Evolutionary conservation across 148 eudicot genomes (phyloP).

Genomic region (Dysphania ambrosioides): DNA sequence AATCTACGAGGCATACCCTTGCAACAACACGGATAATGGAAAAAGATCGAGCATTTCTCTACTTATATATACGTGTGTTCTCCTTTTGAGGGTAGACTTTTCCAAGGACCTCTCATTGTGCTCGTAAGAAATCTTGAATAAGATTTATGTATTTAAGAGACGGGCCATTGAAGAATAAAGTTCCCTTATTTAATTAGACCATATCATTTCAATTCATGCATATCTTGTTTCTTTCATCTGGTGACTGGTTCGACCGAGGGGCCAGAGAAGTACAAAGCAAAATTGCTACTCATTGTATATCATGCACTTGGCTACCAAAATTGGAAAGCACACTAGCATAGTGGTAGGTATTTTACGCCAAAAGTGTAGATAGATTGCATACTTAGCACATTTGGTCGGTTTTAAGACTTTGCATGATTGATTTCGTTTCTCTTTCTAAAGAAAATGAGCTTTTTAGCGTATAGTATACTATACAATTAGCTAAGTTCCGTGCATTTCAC

Average conservation of each 20-base stretch:
- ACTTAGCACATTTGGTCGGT: conserved; percentile 3
- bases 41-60: too few relatives aligned
- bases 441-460: neutral
- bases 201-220: neutral
- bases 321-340: neutral
- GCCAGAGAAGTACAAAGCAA: neutral
- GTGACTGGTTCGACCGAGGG: neutral
- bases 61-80: too few relatives aligned
- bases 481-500: too few relatives aligned
- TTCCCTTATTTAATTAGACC: neutral
- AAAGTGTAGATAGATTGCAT: neutral
- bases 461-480: too few relatives aligned
- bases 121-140: neutral
- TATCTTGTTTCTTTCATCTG: neutral
- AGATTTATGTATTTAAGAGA: too few relatives aligned
- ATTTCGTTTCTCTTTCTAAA: neutral
- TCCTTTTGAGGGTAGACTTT: neutral
- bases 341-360: neutral
- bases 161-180: too few relatives aligned
- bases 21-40: too few relatives aligned
- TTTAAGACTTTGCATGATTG: conserved; percentile 5
- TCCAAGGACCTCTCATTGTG: conserved; percentile 5
- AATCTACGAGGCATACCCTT: too few relatives aligned
- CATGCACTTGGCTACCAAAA: conserved; percentile 10
- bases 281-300: neutral